Conservation (phyloP, 2,329 filamentous ascomycete species). For the Coniochaeta hoffmannii region DNA sequence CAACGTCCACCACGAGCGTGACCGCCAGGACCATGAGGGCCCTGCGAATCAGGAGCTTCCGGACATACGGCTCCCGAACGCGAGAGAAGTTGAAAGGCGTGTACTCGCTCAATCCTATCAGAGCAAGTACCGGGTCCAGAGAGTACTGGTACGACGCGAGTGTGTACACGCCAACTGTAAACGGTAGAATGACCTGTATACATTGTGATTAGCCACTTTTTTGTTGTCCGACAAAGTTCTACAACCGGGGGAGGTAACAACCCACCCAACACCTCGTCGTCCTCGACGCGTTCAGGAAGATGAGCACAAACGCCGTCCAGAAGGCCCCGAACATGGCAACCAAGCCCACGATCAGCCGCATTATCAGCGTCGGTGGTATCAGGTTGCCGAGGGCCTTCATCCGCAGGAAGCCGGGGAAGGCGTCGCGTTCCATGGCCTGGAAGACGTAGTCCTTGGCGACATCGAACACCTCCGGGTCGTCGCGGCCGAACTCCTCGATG, state of each 20-base stretch:
- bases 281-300: slow-evolving; percentile 76
- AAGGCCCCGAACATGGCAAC: slow-evolving; percentile 84
- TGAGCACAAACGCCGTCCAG: slow-evolving; percentile 89
- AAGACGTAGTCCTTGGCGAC: slow-evolving; percentile 98
- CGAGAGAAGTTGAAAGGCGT: slow-evolving; percentile 87
- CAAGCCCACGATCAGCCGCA: slow-evolving; percentile 78
- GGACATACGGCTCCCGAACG: slow-evolving; percentile 86
- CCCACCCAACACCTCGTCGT: slow-evolving; percentile 77
- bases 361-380: slow-evolving; percentile 81
- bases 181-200: slow-evolving; percentile 66
- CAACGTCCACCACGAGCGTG: slow-evolving; percentile 69
- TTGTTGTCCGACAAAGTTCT: neutral
- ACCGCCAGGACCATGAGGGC: slow-evolving; percentile 73
- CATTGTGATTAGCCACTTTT: slow-evolving; percentile 11
- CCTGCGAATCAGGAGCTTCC: slow-evolving; percentile 75
- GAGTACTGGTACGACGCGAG: slow-evolving; percentile 92
- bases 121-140: slow-evolving; percentile 82
- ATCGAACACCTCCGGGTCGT: slow-evolving; percentile 96
- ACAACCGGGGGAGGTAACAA: slow-evolving; percentile 10
- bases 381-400: slow-evolving; percentile 95
- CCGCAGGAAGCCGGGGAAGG: slow-evolving; percentile 93
- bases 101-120: slow-evolving; percentile 91
- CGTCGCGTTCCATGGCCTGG: slow-evolving; percentile 98
- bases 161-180: slow-evolving; percentile 83
- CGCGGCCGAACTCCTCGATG: slow-evolving; percentile 85